A percentile compares a stretch with the other conserved stretches of the same genome.
Evolutionary conservation across 1,284 basidiomycete genomes (phyloP).

Genomic region (Filobasidium uniguttulatum): DNA sequence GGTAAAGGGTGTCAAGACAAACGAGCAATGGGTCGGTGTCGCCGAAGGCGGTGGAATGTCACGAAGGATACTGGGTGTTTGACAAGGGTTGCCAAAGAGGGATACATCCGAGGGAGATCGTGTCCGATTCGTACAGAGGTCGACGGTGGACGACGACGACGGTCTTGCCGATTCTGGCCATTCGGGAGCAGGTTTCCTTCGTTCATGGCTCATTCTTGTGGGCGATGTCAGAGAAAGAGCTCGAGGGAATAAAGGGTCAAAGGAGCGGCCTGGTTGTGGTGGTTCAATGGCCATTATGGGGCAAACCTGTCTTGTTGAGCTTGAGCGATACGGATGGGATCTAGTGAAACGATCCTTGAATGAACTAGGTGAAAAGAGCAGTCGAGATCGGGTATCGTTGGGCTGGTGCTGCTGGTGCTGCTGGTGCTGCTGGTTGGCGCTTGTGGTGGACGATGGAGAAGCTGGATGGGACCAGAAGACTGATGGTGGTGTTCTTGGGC

Average conservation of each 20-base stretch:
- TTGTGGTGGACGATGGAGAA: no score
- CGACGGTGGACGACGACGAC: no score
- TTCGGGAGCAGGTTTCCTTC: not conserved
- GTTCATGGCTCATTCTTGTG: not conserved
- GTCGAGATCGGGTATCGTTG: not conserved
- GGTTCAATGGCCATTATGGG: no score
- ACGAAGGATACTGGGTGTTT: constrained; percentile 1
- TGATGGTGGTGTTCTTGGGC: not conserved
- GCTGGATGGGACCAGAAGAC: not conserved
- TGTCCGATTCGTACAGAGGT: not conserved
- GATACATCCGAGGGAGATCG: not conserved
- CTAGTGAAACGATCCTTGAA: no score
- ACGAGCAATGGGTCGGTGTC: not conserved
- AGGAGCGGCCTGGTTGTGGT: not conserved
- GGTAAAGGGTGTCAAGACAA: not conserved
- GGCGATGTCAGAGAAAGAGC: not conserved
- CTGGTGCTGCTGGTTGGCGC: not conserved
- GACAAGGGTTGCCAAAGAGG: not conserved
- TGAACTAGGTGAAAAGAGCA: not conserved
- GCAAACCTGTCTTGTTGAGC: no score
- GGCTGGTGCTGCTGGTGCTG: no score
- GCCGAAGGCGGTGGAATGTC: not conserved
- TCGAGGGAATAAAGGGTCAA: not conserved
- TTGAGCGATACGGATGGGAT: no score
- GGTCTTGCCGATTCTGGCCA: constrained; percentile 1